These are phyloP conservation scores for Pythium chondricola DNA, from an alignment of 352 stramenopile genomes.

Conservation along the genomic window DNA sequence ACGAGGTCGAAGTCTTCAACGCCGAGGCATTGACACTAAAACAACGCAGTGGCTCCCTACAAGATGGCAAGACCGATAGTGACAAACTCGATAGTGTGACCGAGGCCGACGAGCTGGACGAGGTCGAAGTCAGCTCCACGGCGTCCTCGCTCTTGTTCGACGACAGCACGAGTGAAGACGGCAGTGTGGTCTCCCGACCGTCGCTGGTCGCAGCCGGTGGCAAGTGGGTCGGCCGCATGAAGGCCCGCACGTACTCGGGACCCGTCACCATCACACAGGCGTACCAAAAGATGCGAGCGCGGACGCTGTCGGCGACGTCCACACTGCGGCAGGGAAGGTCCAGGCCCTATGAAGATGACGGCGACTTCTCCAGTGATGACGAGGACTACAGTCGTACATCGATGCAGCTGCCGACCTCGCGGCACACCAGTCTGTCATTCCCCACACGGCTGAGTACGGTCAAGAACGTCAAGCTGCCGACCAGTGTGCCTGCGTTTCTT, in stretches of 20 bases:
- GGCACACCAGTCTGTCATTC: conserved; percentile 20
- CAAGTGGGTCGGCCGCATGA: conserved; percentile 21
- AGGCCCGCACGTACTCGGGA: conserved; percentile 36
- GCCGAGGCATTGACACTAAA: background rate
- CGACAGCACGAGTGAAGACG: conserved; percentile 10
- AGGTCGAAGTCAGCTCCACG: conserved; percentile 9
- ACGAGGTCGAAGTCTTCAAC: conserved; percentile 13
- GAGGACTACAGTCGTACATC: conserved; percentile 39
- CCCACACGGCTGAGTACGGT: conserved; percentile 26
- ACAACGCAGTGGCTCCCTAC: background rate
- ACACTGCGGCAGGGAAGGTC: conserved; percentile 1
- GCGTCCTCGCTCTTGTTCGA: conserved; percentile 6
- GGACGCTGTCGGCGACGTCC: conserved; percentile 26
- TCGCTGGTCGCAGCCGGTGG: conserved; percentile 12
- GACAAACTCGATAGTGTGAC: conserved; percentile 13
- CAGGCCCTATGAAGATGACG: conserved; percentile 19
- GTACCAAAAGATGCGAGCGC: conserved; percentile 25
- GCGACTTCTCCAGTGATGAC: conserved; percentile 59
- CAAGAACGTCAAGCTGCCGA: conserved; percentile 23
- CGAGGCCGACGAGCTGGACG: conserved; percentile 15
- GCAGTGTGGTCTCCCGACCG: background rate
- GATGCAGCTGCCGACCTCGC: conserved; percentile 23
- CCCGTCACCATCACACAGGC: conserved; percentile 18
- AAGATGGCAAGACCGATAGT: background rate
- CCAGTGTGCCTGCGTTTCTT: conserved; percentile 24